Percentiles rank a stretch among this genome's conserved stretches.
These are phyloP conservation scores for barrel medic (Medicago truncatula) DNA, from an alignment of 306 rosid genomes.

Conservation along the genomic window MtrunA17r5.0-ANR NC_053044.1:23875501-23876000, in stretches of 20 bases:
- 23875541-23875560: no score
- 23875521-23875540: no score
- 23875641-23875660: neutral
- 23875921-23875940: no score
- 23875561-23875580: conserved; percentile 1
- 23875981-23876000: conserved; percentile 18
- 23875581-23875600: conserved; percentile 27
- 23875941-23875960: conserved; percentile 26
- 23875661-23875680: neutral
- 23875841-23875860: no score
- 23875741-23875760: no score
- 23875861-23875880: neutral
- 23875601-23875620: neutral
- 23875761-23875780: no score
- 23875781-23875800: neutral
- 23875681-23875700: conserved; percentile 25
- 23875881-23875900: neutral
- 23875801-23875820: conserved; percentile 6
- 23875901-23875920: no score
- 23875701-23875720: neutral
- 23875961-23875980: conserved; percentile 21
- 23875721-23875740: no score
- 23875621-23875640: neutral
- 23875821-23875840: neutral
- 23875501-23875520: no score